Base-by-base conservation (phyloP, 441 rosid species). In the Euphorbia neoarborescens region DNA sequence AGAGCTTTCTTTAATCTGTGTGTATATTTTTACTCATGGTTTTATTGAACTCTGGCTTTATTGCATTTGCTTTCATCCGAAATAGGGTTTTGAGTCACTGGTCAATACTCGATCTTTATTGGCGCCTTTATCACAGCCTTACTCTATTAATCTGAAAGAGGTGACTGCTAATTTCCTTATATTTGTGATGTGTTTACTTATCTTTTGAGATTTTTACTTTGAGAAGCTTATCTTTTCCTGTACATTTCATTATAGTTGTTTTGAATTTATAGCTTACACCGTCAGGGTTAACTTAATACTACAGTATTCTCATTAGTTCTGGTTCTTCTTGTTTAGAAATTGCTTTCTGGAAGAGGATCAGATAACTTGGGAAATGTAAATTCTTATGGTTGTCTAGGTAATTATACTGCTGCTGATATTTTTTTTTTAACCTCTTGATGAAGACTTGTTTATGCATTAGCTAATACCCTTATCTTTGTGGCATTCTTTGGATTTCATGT, bases 51-150 rank as follows among this genome's bases (percentile, higher is more conserved):
- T 22, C 2, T n/a, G 7, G 12, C 37, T 50, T 46, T 9, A 30
- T 8, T 27, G 12, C 32, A 38, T 54, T 62, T 65, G 5, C 13
- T 37, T 40, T 25, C 30, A 50, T 50, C 0, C 28, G 14, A 30
- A 28, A 9, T 62, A 77, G 81, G 65, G 70, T 69, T 20, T 77
- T 5, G 62, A 69, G 53, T 65, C 81, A 50, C 72, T 74, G 70
- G 72, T 37, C 40, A 35, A 40, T 17, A 51, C 46, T 71, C 51
- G 61, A 28, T 65, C 75, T 25, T 13, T 46, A 28, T 56, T 65
- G 14, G 53, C 62, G 9, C 66, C 71, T 56, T 7, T 61, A 0
- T 56, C 68, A 14, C 72, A 77, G 19, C 61, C 71, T 76, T 77
- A 75, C 70, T 32, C 65, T 42, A 20, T 59, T 15, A 25, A 61